Evolutionary conservation across 768 basidiomycete species (phyloP), one percentile per base, ranked within the genome.

Genomic region (Phylloporus rhodoxanthus): DNA sequence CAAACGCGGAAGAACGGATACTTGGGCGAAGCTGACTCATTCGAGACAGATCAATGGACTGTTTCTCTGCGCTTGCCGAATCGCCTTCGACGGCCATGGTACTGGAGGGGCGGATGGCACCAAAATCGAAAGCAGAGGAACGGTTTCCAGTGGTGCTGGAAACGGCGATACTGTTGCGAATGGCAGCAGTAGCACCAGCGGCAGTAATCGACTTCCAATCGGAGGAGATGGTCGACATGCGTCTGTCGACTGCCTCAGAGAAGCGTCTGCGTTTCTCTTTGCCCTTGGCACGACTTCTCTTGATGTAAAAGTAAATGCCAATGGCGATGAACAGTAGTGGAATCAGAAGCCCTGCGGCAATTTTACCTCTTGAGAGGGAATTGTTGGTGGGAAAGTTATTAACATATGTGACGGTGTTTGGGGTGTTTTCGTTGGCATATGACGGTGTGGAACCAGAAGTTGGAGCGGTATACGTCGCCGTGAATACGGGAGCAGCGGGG

Each of bases 161-260:
- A 30, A 76, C 67, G 4, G 82, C 82, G 25, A 87, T 81, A 37
- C 79, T 82, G 56, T 74, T 76, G 51, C 87, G 79, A 55, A 91
- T 84, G 10, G 86, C 89, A 29, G 82, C 85, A 19, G 73, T 72
- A 1, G 87, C 89, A 42, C 86, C 88, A 4, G 78, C 82, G 5
- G 73, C 70, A 8, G 83, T 79, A 57, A 89, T 81, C 38, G 76
- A 74, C 64, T 83, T 84, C 88, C 88, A 91, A 60, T 89, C 85
- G 17, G 75, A 70, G 6, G 81, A 83, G 56, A 90, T 87, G 43
- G 84, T 86, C 2, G 81, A 84, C 88, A 91, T 90, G 65, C 88
- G 84, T 65, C 80, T 81, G 70, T 91, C 88, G 64, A 91, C 66
- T 9, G 72, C 77, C 62, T 82, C 75, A 34, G 76, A 80, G 74